These are phyloP conservation scores for Periconia digitata DNA, from an alignment of 2,329 filamentous ascomycete genomes.

Conservation along the genomic window DNA sequence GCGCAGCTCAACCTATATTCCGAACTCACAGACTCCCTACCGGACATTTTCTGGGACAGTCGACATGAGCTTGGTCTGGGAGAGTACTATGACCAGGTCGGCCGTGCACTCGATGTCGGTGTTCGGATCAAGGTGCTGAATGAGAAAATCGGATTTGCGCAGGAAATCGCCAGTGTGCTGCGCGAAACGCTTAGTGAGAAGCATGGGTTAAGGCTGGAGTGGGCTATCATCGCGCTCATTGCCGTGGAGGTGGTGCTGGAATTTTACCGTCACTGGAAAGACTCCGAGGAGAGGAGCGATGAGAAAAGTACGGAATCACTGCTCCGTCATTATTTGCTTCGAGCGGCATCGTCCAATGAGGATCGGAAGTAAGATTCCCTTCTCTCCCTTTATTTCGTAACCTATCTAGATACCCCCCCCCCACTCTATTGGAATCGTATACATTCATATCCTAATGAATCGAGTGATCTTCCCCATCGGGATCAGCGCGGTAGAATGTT, in stretches of 20 bases:
- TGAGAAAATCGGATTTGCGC: constrained; percentile 96
- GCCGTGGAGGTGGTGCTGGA: constrained; percentile 90
- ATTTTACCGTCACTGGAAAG: constrained; percentile 70
- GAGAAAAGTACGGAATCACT: constrained; percentile 45
- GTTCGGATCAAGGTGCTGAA: constrained; percentile 90
- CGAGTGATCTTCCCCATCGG: too few species aligned
- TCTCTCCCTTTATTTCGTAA: background rate
- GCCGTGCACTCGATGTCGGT: constrained; percentile 84
- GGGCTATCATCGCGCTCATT: constrained; percentile 94
- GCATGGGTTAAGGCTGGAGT: constrained; percentile 84
- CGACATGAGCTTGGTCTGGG: constrained; percentile 86
- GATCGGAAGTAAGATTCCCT: constrained; percentile 6
- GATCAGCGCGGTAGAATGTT: too few species aligned
- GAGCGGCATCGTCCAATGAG: constrained; percentile 1
- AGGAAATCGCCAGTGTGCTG: constrained; percentile 88
- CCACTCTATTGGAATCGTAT: too few species aligned
- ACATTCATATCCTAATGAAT: too few species aligned
- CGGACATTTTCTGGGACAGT: constrained; percentile 96
- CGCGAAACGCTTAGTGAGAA: constrained; percentile 88
- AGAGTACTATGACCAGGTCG: constrained; percentile 93
- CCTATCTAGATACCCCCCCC: background rate
- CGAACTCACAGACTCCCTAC: constrained; percentile 90
- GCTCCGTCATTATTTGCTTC: constrained; percentile 40
- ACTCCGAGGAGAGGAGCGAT: constrained; percentile 52
- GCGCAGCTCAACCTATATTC: constrained; percentile 96